Percentiles rank a stretch among this genome's conserved stretches.
Conservation (phyloP, 495 filamentous ascomycete species). For the Chaetomium cochliodes region DNA sequence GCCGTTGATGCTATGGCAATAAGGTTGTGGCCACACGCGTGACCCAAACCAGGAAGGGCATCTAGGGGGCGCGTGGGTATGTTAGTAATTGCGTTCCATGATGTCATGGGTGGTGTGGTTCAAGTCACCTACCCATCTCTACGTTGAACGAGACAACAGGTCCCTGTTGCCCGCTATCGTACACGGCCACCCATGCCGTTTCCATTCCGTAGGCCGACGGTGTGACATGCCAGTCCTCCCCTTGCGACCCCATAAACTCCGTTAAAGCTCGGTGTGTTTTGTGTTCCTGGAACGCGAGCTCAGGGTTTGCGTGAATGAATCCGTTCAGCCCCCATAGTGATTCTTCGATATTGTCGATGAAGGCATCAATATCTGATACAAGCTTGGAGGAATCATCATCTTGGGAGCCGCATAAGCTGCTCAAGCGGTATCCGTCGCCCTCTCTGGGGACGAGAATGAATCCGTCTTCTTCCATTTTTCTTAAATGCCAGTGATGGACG, state of each 20-base stretch:
- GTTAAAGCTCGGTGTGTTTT: conserved; percentile 59
- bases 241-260: conserved; percentile 49
- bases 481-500: not conserved
- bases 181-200: conserved; percentile 59
- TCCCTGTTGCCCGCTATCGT: conserved; percentile 47
- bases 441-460: conserved; percentile 19
- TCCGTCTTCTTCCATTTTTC: conserved; percentile 17
- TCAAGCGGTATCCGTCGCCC: not conserved
- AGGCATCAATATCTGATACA: conserved; percentile 38
- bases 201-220: conserved; percentile 53
- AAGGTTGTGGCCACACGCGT: conserved; percentile 70
- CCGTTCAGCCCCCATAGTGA: conserved; percentile 45
- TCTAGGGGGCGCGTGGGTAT: conserved; percentile 33
- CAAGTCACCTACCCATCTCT: conserved; percentile 49
- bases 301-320: conserved; percentile 62
- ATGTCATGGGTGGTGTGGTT: not conserved
- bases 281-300: conserved; percentile 57
- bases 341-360: conserved; percentile 38
- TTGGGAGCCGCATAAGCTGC: not conserved
- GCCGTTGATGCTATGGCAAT: conserved; percentile 63
- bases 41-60: conserved; percentile 59
- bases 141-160: conserved; percentile 57
- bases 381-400: not conserved
- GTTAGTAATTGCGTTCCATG: not conserved
- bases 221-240: conserved; percentile 55